Base-by-base conservation (phyloP, 176 grass and related monocot genomes). In the Cenchrus americanus region DNA sequence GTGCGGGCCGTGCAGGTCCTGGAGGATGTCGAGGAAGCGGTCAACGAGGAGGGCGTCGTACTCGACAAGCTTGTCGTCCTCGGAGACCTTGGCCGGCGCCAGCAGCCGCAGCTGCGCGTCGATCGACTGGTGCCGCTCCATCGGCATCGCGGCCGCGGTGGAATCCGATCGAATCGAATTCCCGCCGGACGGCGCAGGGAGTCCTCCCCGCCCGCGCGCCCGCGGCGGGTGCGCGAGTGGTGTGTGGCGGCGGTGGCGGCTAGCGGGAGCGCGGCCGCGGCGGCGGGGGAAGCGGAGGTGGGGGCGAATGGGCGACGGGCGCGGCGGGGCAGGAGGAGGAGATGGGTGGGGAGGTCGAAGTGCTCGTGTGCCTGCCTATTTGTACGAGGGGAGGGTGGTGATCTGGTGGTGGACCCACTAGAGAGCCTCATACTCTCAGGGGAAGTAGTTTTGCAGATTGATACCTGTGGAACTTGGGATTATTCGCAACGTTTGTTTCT, bases 41-140 rank as follows among this genome's bases (percentile, higher is more conserved):
- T 97, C 91, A 62, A 97, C 89, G 77, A 97, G 89, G 62, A 97
- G 87, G 23, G 94, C 94, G 73, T 97, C 91, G 77, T 97, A 97
- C 89, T 97, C 94, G 48, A 97, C 86, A 55, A 97, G 94, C 82
- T 97, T 97, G 84, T 97, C 94, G 59, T 92, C 94, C 73, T 97
- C 94, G 2, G 94, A 97, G 32, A 97, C 94, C 94, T 97, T 97
- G 30, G 70, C 84, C 55, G 94, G 94, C 32, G 87, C 84, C 18
- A 97, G 87, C 15, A 91, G 89, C 57, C 94, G 85, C 84, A 97
- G 80, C 84, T 97, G 94, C 32, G 94, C 94, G 88, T 97, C 94
- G 77, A 97, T 97, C 73, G 94, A 97, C 85, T 89, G 92, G 84
- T 94, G 92, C 71, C 84, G 87, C 77, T 94, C 92, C 82, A 90